Conservation (phyloP, 495 filamentous ascomycete genomes). For the Aspergillus cristatus region DNA sequence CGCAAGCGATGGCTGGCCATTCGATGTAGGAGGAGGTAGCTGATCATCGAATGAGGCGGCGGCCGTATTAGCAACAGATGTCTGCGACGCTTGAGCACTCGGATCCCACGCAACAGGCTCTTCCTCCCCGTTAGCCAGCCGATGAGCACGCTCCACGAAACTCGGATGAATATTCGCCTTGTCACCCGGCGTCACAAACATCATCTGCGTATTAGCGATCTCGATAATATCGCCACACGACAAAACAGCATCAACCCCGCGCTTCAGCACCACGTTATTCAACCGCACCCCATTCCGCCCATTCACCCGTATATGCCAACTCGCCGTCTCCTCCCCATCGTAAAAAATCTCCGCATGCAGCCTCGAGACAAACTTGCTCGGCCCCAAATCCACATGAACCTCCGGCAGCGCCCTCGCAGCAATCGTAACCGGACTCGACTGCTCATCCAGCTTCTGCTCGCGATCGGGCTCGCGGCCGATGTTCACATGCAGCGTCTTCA, state of each 20-base stretch:
- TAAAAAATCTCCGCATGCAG: constrained; percentile 81
- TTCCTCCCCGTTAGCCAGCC: constrained; percentile 37
- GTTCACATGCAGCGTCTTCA: constrained; percentile 67
- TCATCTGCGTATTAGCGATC: constrained; percentile 89
- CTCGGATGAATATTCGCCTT: constrained; percentile 48
- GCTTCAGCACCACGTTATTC: constrained; percentile 58
- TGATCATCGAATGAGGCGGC: constrained; percentile 5
- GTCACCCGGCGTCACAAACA: constrained; percentile 80
- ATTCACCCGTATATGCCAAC: constrained; percentile 77
- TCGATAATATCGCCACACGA: constrained; percentile 82
- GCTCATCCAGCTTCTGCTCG: constrained; percentile 32
- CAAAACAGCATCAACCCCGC: constrained; percentile 53
- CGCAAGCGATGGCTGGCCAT: constrained; percentile 48
- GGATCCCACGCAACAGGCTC: constrained; percentile 25
- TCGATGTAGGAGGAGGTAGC: constrained; percentile 7
- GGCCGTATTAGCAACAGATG: neutral
- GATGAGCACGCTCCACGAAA: constrained; percentile 43
- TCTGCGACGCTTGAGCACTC: constrained; percentile 17
- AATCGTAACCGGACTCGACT: constrained; percentile 37
- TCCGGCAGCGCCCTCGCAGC: constrained; percentile 35
- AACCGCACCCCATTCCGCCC: constrained; percentile 85
- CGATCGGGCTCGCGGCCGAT: constrained; percentile 75
- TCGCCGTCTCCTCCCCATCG: constrained; percentile 48
- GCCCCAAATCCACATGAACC: constrained; percentile 88
- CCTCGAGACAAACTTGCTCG: constrained; percentile 84